Evolutionary conservation across 352 stramenopile species (phyloP).

Genomic region (Pilasporangium apinafurcum): DNA sequence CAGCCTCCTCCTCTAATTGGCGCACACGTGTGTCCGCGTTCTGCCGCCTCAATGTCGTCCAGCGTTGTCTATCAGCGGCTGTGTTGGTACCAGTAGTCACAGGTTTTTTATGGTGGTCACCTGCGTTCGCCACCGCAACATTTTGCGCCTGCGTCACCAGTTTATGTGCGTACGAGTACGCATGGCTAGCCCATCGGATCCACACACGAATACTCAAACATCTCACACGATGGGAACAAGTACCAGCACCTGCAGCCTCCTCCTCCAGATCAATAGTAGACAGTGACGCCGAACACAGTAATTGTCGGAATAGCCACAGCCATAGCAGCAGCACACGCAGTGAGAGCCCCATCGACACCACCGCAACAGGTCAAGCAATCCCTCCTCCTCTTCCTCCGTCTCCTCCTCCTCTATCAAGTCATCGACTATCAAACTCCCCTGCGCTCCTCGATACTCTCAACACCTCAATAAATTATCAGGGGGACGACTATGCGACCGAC

Average conservation of each 20-base stretch:
- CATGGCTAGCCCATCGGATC: conserved; percentile 65
- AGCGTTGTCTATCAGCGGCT: conserved; percentile 50
- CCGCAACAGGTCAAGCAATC: no score
- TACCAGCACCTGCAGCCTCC: not conserved
- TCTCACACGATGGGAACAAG: conserved; percentile 1
- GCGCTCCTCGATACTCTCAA: no score
- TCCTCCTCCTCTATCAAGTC: no score
- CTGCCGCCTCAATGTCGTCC: conserved; percentile 39
- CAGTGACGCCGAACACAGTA: no score
- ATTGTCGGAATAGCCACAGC: conserved; percentile 1
- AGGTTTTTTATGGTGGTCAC: conserved; percentile 56
- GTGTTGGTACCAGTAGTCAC: conserved; percentile 61
- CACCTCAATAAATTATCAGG: no score
- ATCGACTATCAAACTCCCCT: no score
- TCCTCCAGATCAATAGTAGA: not conserved
- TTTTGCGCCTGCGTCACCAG: conserved; percentile 55
- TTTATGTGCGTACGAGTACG: conserved; percentile 67
- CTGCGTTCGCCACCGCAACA: conserved; percentile 55
- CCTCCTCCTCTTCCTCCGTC: no score
- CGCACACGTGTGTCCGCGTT: conserved; percentile 1
- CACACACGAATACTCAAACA: conserved; percentile 30
- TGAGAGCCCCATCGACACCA: conserved; percentile 16
- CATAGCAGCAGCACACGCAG: conserved; percentile 19
- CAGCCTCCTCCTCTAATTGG: no score
- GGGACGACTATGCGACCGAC: conserved; percentile 12